These are phyloP conservation scores for Xylaria sp. DNA, from an alignment of 2,329 filamentous ascomycete genomes.

Conservation along the genomic window DNA sequence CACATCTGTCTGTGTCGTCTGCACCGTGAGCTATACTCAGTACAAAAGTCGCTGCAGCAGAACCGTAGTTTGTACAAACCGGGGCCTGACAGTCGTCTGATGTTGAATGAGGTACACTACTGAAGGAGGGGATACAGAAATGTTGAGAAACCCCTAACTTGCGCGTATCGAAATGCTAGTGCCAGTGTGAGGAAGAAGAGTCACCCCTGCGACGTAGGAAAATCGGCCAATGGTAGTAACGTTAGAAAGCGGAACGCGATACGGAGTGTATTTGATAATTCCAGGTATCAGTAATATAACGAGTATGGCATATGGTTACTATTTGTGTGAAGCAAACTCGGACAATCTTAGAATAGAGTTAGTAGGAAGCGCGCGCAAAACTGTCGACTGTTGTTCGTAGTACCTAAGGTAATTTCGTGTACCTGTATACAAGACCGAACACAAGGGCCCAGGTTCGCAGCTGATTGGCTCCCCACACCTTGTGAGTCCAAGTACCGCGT, in stretches of 20 bases:
- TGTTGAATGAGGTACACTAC: conserved; percentile 2
- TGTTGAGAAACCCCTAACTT: conserved; percentile 34
- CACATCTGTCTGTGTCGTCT: conserved; percentile 24
- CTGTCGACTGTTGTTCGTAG: conserved; percentile 15
- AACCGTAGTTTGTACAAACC: background rate
- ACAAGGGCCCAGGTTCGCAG: conserved; percentile 3
- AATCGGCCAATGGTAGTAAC: conserved; percentile 12
- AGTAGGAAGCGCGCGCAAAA: conserved; percentile 30
- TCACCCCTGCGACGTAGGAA: background rate
- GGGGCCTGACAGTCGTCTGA: conserved; percentile 11
- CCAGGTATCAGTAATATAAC: background rate
- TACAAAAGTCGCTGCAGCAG: conserved; percentile 2
- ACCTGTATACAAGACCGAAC: background rate
- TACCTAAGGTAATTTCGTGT: background rate
- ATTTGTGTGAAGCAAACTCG: background rate
- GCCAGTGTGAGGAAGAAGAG: conserved; percentile 22
- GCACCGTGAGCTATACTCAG: background rate
- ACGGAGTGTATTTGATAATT: background rate
- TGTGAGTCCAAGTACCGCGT: conserved; percentile 28
- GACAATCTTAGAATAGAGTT: background rate
- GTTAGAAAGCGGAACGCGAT: conserved; percentile 16
- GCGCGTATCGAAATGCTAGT: background rate
- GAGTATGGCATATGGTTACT: background rate
- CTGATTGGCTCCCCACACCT: conserved; percentile 24
- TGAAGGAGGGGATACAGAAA: conserved; percentile 28